phyloP scores from a whole-genome alignment of 2,329 filamentous ascomycete species.

The Colletotrichum tropicale region DNA sequence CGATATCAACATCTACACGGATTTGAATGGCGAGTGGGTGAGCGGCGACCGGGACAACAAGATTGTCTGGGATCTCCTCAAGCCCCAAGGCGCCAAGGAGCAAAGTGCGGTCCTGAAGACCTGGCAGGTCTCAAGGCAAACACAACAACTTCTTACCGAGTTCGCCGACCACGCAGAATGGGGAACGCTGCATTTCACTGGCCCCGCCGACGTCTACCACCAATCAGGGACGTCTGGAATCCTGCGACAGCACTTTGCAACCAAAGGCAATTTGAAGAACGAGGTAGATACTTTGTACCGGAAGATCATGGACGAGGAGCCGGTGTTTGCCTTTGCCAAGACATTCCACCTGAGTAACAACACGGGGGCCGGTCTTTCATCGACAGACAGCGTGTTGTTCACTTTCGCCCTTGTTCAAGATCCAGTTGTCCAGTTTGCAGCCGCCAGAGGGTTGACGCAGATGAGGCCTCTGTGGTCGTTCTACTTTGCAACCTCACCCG shows the following conservation, averaged over 20 bases:
- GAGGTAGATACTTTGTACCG: slow-evolving; percentile 70
- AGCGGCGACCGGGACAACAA: slow-evolving; percentile 73
- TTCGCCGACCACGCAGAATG: slow-evolving; percentile 78
- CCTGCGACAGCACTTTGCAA: slow-evolving; percentile 73
- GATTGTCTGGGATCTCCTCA: slow-evolving; percentile 72
- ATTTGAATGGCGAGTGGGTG: slow-evolving; percentile 80
- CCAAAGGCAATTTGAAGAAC: slow-evolving; percentile 69
- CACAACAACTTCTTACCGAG: slow-evolving; percentile 77
- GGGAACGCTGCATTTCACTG: slow-evolving; percentile 81
- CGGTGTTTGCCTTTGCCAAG: slow-evolving; percentile 81
- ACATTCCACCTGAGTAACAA: slow-evolving; percentile 55
- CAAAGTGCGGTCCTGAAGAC: slow-evolving; percentile 58
- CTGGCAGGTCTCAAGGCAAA: slow-evolving; percentile 65
- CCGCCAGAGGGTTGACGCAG: slow-evolving; percentile 74
- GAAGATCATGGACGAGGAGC: slow-evolving; percentile 76
- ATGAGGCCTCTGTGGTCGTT: slow-evolving; percentile 84
- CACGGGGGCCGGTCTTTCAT: slow-evolving; percentile 11
- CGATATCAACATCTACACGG: slow-evolving; percentile 68
- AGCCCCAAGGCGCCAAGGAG: slow-evolving; percentile 41
- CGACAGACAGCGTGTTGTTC: slow-evolving; percentile 67
- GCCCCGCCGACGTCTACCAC: slow-evolving; percentile 68
- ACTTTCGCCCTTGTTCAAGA: slow-evolving; percentile 80
- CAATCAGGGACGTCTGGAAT: slow-evolving; percentile 72
- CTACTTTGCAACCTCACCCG: slow-evolving; percentile 67
- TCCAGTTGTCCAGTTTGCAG: slow-evolving; percentile 79